phyloP scores from a whole-genome alignment of 345 rosid species.

The Gossypium ekmanianum region DNA sequence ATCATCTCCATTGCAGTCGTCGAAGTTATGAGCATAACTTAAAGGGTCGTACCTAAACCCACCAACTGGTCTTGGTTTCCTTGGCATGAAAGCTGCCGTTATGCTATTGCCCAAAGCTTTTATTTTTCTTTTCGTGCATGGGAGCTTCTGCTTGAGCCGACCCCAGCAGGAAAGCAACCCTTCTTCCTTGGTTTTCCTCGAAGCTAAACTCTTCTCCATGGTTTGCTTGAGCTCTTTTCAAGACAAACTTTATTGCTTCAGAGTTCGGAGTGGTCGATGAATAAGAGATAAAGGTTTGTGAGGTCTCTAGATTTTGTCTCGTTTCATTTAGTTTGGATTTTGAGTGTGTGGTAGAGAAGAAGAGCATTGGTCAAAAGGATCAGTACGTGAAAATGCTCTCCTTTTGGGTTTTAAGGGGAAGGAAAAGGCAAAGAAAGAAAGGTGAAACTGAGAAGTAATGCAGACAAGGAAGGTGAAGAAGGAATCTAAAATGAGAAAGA shows the following conservation, averaged over 20 bases:
- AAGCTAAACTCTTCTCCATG: conserved; percentile 28
- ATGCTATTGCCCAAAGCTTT: conserved; percentile 17
- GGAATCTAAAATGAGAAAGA: neutral
- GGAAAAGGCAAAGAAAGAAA: neutral
- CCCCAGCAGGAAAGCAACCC: conserved; percentile 42
- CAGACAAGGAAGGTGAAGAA: conserved; percentile 1
- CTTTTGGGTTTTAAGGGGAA: neutral
- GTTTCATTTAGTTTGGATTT: conserved; percentile 20
- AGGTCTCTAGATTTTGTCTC: conserved; percentile 11
- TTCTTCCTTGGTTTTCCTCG: conserved; percentile 20
- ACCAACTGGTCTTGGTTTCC: conserved; percentile 23
- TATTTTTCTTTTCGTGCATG: conserved; percentile 29
- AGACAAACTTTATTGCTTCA: neutral
- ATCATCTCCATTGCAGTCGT: conserved; percentile 34
- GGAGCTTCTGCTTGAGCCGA: conserved; percentile 37
- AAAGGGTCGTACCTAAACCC: conserved; percentile 44
- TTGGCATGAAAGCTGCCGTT: conserved; percentile 17
- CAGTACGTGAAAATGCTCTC: neutral
- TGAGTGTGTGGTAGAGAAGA: conserved; percentile 32
- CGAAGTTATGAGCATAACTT: conserved; percentile 53
- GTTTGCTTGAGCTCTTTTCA: neutral
- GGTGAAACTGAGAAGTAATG: neutral
- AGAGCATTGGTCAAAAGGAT: neutral
- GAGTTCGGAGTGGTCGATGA: neutral
- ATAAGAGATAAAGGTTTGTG: neutral